These are phyloP conservation scores for Aspergillus ellipticus DNA, from an alignment of 495 filamentous ascomycete genomes.

Conservation along the genomic window DNA sequence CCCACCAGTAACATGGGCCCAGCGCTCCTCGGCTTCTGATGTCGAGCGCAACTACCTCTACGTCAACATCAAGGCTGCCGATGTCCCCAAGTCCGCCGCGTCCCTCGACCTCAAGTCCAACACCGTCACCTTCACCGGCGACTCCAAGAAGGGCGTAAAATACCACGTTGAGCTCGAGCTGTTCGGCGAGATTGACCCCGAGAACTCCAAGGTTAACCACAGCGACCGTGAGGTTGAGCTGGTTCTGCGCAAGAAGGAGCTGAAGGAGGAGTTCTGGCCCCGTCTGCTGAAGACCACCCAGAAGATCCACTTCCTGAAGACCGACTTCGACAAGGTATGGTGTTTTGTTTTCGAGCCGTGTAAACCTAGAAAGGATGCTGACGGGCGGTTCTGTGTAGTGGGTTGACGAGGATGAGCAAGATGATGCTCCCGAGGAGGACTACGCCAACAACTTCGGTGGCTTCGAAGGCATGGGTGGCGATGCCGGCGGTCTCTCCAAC, in stretches of 20 bases:
- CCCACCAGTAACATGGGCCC: slow-evolving; percentile 85
- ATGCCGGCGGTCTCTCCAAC: slow-evolving; percentile 51
- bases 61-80: slow-evolving; percentile 81
- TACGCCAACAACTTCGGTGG: slow-evolving; percentile 65
- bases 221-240: slow-evolving; percentile 81
- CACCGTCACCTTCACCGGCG: slow-evolving; percentile 74
- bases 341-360: background rate
- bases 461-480: slow-evolving; percentile 54
- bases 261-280: slow-evolving; percentile 89
- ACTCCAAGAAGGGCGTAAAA: slow-evolving; percentile 73
- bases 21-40: slow-evolving; percentile 82
- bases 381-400: slow-evolving; percentile 60
- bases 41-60: slow-evolving; percentile 86
- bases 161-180: slow-evolving; percentile 88
- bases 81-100: slow-evolving; percentile 64
- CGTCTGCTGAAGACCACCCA: slow-evolving; percentile 82
- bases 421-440: slow-evolving; percentile 80
- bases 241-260: slow-evolving; percentile 93
- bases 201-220: slow-evolving; percentile 77
- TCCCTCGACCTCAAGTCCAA: slow-evolving; percentile 77
- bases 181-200: slow-evolving; percentile 84
- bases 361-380: slow-evolving; percentile 14
- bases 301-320: slow-evolving; percentile 96
- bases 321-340: slow-evolving; percentile 91
- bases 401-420: slow-evolving; percentile 99